These are phyloP conservation scores for Penicillium polonicum DNA, from an alignment of 2,329 filamentous ascomycete species.

Conservation along the genomic window DNA sequence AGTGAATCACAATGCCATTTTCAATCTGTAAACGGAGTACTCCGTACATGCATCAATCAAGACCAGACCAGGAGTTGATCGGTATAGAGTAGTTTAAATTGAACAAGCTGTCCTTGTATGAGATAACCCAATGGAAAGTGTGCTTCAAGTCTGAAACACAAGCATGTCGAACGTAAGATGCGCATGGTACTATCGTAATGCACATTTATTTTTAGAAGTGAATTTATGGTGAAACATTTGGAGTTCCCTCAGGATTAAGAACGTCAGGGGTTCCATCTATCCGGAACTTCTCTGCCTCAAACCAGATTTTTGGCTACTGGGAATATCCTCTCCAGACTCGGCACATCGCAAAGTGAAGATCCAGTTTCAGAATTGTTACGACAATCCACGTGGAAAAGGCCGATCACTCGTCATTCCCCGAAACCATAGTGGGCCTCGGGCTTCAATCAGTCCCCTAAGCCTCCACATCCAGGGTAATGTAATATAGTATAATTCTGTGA, in stretches of 20 bases:
- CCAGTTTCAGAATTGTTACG: constrained; percentile 3
- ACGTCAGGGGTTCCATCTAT: constrained; percentile 3
- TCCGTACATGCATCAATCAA: not conserved
- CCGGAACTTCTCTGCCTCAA: constrained; percentile 1
- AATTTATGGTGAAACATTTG: constrained; percentile 2
- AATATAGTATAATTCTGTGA: too few relatives aligned
- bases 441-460: not conserved
- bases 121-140: not conserved
- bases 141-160: constrained; percentile 1
- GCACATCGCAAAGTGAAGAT: not conserved
- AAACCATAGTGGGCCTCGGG: not conserved
- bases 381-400: constrained; percentile 2
- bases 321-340: not conserved
- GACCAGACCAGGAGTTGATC: not conserved
- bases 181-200: not conserved
- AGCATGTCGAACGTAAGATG: not conserved
- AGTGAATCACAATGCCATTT: not conserved
- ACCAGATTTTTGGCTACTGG: not conserved
- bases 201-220: constrained; percentile 2
- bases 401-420: not conserved
- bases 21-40: not conserved
- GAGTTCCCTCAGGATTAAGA: not conserved
- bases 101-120: not conserved
- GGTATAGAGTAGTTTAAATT: not conserved
- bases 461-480: not conserved